These are phyloP conservation scores for Drechslerella coelobrocha DNA, from an alignment of 2,329 filamentous ascomycete genomes.

Conservation along the genomic window DNA sequence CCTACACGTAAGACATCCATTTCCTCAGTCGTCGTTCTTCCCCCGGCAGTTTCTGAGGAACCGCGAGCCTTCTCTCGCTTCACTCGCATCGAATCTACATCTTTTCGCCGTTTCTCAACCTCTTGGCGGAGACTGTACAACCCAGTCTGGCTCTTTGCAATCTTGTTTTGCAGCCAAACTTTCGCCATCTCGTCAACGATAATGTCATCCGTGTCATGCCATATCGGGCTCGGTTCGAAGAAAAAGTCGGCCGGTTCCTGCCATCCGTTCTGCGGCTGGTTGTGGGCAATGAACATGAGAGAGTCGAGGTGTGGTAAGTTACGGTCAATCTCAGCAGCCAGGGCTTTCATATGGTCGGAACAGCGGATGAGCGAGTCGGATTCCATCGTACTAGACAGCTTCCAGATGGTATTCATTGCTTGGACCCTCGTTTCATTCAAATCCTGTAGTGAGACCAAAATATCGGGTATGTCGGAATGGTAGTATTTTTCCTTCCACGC, in stretches of 20 bases:
- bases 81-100: conserved; percentile 83
- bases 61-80: conserved; percentile 80
- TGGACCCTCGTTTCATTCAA: conserved; percentile 85
- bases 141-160: conserved; percentile 87
- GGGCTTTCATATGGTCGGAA: conserved; percentile 72
- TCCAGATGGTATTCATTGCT: conserved; percentile 87
- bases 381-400: conserved; percentile 78
- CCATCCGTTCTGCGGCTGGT: conserved; percentile 71
- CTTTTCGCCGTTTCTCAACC: conserved; percentile 75
- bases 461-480: conserved; percentile 91
- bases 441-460: conserved; percentile 83
- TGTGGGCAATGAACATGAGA: conserved; percentile 97
- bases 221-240: conserved; percentile 94
- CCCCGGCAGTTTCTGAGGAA: conserved; percentile 66
- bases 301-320: conserved; percentile 91
- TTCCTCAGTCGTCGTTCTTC: conserved; percentile 62
- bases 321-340: conserved; percentile 80
- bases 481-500: conserved; percentile 98
- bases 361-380: conserved; percentile 77
- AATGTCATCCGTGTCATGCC: conserved; percentile 92
- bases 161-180: conserved; percentile 86
- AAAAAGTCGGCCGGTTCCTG: conserved; percentile 82
- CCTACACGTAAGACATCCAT: conserved; percentile 53
- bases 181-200: conserved; percentile 85
- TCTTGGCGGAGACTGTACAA: conserved; percentile 80